Conservation (phyloP, 768 basidiomycete species). For the Agrocybe praecox region DNA sequence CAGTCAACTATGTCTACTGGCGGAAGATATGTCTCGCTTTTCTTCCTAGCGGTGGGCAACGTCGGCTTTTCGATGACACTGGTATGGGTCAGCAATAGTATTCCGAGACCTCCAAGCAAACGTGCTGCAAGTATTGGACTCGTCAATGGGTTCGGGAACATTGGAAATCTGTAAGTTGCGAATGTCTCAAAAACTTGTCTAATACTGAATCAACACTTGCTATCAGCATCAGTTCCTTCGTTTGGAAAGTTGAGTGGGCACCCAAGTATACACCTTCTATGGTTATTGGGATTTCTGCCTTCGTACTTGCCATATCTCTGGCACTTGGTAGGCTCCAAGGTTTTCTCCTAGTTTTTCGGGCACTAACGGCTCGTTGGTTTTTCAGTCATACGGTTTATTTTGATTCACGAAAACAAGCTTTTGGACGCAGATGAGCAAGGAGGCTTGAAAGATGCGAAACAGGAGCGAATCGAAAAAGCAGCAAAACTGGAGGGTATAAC, state of each 20-base stretch:
- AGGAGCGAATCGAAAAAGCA: conserved; percentile 9
- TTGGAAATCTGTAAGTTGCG: conserved; percentile 9
- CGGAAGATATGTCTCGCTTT: conserved; percentile 61
- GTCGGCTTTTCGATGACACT: conserved; percentile 42
- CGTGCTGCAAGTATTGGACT: conserved; percentile 6
- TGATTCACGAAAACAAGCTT: conserved; percentile 3
- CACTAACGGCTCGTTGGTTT: not conserved
- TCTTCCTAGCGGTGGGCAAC: conserved; percentile 61
- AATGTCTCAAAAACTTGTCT: not conserved
- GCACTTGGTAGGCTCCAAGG: not conserved
- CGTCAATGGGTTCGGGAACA: conserved; percentile 7
- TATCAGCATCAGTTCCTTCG: conserved; percentile 4
- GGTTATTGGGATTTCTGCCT: conserved; percentile 3
- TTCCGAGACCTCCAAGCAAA: conserved; percentile 55
- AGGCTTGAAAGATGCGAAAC: conserved; percentile 3
- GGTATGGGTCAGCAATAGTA: conserved; percentile 63
- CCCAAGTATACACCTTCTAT: conserved; percentile 6
- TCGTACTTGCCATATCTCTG: not conserved
- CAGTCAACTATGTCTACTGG: conserved; percentile 52
- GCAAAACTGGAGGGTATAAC: conserved; percentile 7
- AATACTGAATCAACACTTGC: not conserved
- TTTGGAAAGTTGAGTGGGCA: conserved; percentile 6
- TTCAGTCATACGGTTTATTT: conserved; percentile 1
- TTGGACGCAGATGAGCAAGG: conserved; percentile 5
- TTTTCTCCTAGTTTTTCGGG: not conserved